Conservation (phyloP, 768 basidiomycete genomes). For the Imleria badia region DNA sequence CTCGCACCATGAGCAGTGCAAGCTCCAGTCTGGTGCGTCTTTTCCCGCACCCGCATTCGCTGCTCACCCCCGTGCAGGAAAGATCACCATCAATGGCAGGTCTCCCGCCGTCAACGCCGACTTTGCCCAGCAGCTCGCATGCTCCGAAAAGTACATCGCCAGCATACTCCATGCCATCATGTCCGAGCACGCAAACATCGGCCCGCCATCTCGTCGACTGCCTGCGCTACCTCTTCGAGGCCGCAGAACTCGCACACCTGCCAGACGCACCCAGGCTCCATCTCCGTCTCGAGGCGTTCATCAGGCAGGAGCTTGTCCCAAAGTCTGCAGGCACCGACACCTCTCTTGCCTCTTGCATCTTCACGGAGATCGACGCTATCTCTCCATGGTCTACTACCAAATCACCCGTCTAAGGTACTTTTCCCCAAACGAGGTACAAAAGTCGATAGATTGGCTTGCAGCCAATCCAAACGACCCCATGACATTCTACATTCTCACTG, state of each 20-base stretch:
- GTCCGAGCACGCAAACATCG: conserved; percentile 62
- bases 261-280: conserved; percentile 49
- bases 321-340: conserved; percentile 37
- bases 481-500: conserved; percentile 65
- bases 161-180: conserved; percentile 65
- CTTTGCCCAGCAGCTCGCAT: conserved; percentile 78
- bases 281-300: conserved; percentile 53
- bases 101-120: conserved; percentile 74
- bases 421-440: conserved; percentile 57
- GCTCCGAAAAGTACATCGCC: conserved; percentile 81
- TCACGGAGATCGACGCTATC: conserved; percentile 65
- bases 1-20: conserved; percentile 63
- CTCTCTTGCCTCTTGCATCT: conserved; percentile 53
- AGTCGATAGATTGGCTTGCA: conserved; percentile 68
- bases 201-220: conserved; percentile 67
- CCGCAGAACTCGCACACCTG: conserved; percentile 48
- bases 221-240: conserved; percentile 64
- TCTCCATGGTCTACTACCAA: too few relatives aligned
- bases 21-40: conserved; percentile 60
- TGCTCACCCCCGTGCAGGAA: conserved; percentile 49
- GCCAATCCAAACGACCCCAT: conserved; percentile 70
- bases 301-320: conserved; percentile 51
- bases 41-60: conserved; percentile 11
- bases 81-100: conserved; percentile 59
- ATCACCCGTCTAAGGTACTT: conserved; percentile 64